Base-by-base conservation (phyloP, 1,139 yeast species). In the Wickerhamomyces sp. region DNA sequence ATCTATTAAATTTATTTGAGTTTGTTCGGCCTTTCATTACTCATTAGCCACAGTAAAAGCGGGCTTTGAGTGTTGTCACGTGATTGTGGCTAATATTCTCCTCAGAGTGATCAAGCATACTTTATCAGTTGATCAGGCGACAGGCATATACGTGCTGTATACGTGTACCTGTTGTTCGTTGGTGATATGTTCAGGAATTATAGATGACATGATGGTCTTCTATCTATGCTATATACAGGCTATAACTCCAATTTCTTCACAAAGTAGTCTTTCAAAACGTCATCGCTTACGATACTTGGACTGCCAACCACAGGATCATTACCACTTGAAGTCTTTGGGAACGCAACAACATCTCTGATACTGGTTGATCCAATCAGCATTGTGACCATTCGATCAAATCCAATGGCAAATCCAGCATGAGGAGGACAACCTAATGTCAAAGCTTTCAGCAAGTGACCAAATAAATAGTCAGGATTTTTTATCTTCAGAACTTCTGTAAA, bases 331-430 rank as follows among this genome's bases (percentile, higher is more conserved):
- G 91, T 89, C 65, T 93, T 93, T 1, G 99, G 99, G 64, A 93
- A 93, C 1, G 99, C 96, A 54, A 93, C 85, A 3, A 93, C 99
- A 61, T 93, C 97, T 55, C 97, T 71, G 37, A 93, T 90, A 53
- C 88, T 85, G 6, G 72, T 60, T 31, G 84, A 75, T 1, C 90
- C 94, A 26, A 84, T 68, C 35, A 93, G 63, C 91, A 93, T 89
- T 1, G 99, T 95, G 59, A 95, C 83, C 71, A 93, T 71, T 51
- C 99, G 72, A 64, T 93, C 99, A 56, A 93, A 87, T 0, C 99
- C 99, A 45, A 93, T 72, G 0, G 99, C 99, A 43, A 93, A 72
- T 0, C 99, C 99, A 3, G 98, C 97, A 68, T 93, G 99, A 0
- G 99, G 99, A 0, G 99, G 99, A 60, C 98, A 90, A 1, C 99